A percentile compares a stretch with the other conserved stretches of the same genome.
Conservation (phyloP, 306 rosid genomes). For the Cucumis melo region DNA sequence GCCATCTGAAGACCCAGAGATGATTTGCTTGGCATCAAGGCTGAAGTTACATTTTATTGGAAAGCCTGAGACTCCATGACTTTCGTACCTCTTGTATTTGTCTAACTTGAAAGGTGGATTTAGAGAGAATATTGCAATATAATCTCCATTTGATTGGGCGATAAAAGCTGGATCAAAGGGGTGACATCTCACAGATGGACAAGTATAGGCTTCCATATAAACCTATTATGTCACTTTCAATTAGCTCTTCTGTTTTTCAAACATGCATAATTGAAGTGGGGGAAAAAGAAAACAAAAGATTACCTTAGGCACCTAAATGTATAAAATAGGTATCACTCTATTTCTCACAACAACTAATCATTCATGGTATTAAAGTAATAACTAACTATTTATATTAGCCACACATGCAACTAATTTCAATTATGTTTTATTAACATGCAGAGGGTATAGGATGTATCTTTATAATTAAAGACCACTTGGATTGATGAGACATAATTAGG, state of each 20-base stretch:
- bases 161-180: slow-evolving; percentile 60
- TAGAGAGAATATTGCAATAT: slow-evolving; percentile 56
- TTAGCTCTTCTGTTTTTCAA: neutral
- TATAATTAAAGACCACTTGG: neutral
- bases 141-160: slow-evolving; percentile 83
- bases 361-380: neutral
- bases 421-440: neutral
- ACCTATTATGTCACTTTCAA: slow-evolving; percentile 31
- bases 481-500: neutral
- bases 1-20: slow-evolving; percentile 90
- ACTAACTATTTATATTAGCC: neutral
- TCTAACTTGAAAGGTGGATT: slow-evolving; percentile 74
- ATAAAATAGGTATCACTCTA: neutral
- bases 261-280: neutral
- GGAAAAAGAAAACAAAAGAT: neutral
- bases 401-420: neutral
- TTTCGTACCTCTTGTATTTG: slow-evolving; percentile 67
- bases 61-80: slow-evolving; percentile 76
- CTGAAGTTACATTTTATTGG: slow-evolving; percentile 76
- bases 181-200: slow-evolving; percentile 69
- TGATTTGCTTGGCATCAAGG: slow-evolving; percentile 56
- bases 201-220: slow-evolving; percentile 85
- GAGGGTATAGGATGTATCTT: neutral
- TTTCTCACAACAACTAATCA: neutral
- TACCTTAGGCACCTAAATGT: neutral